A percentile compares a stretch with the other conserved stretches of the same genome.
Evolutionary conservation across 1,139 yeast species (phyloP).

Genomic region (Hanseniaspora gamundiae): DNA sequence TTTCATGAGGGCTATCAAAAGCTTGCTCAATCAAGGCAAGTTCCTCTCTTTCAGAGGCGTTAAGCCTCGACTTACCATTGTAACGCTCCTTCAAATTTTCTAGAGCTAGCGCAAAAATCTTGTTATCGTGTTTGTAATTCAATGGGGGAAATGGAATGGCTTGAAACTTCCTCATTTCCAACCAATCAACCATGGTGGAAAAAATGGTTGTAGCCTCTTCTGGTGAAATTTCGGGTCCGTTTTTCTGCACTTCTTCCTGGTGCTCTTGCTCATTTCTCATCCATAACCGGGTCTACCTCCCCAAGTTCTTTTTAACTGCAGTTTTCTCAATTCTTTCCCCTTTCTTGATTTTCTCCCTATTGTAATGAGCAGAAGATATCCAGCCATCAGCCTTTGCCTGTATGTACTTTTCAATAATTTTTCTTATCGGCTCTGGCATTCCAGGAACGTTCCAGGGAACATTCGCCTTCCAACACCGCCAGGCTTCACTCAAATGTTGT

Average conservation of each 20-base stretch:
- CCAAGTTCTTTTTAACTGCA: conserved; percentile 83
- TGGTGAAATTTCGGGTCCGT: conserved; percentile 80
- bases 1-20: conserved; percentile 92
- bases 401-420: conserved; percentile 76
- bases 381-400: conserved; percentile 96
- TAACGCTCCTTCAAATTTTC: conserved; percentile 80
- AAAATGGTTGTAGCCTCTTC: conserved; percentile 82
- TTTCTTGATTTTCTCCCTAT: conserved; percentile 73
- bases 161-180: conserved; percentile 71
- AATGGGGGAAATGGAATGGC: conserved; percentile 93
- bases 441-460: conserved; percentile 98
- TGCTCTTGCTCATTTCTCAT: conserved; percentile 84
- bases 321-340: conserved; percentile 93
- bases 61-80: conserved; percentile 72
- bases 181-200: conserved; percentile 84
- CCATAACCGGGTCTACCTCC: conserved; percentile 87
- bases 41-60: conserved; percentile 84
- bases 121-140: conserved; percentile 87
- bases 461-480: conserved; percentile 99
- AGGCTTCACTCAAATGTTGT: conserved; percentile 93
- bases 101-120: conserved; percentile 73
- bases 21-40: conserved; percentile 91
- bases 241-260: conserved; percentile 65
- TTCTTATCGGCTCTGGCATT: conserved; percentile 79
- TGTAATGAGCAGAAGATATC: conserved; percentile 87